Percentiles rank a stretch among this genome's conserved stretches.
Evolutionary conservation across 192 early-diverging fungal genomes (phyloP).

Genomic region (Ramicandelaber brevisporus): DNA sequence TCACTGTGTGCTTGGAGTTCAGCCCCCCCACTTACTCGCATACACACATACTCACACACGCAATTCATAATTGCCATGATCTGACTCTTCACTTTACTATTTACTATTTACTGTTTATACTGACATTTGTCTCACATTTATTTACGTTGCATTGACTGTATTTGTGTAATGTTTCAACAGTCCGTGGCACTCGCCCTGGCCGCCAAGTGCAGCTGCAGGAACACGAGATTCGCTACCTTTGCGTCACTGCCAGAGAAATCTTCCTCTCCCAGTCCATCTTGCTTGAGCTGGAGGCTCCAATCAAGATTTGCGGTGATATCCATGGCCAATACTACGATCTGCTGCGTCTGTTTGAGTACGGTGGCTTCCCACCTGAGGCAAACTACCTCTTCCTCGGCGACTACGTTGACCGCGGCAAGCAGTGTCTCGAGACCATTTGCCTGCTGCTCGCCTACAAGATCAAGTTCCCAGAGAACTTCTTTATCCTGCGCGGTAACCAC

Average conservation of each 20-base stretch:
- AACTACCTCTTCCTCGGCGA: conserved; percentile 96
- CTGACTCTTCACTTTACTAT: neutral
- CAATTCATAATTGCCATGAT: neutral
- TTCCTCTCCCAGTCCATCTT: conserved; percentile 85
- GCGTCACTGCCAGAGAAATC: conserved; percentile 79
- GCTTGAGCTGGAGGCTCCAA: conserved; percentile 79
- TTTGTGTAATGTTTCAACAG: conserved; percentile 16
- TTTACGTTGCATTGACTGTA: conserved; percentile 1
- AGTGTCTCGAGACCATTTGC: conserved; percentile 94
- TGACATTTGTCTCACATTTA: conserved; percentile 1
- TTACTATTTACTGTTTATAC: neutral
- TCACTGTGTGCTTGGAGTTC: neutral
- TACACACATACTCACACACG: neutral
- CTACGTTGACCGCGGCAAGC: conserved; percentile 95
- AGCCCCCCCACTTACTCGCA: neutral
- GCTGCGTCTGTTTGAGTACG: conserved; percentile 82
- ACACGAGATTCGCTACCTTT: conserved; percentile 84
- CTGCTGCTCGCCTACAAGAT: conserved; percentile 95
- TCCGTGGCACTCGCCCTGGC: conserved; percentile 81
- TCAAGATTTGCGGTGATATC: conserved; percentile 87
- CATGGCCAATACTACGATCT: conserved; percentile 97
- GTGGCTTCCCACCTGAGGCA: conserved; percentile 84
- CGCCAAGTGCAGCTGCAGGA: conserved; percentile 90
- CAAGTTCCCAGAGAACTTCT: conserved; percentile 99
- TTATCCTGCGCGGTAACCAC: conserved; percentile 95